phyloP scores from a whole-genome alignment of 805 yeast genomes.

The Ogataea sp. region DNA sequence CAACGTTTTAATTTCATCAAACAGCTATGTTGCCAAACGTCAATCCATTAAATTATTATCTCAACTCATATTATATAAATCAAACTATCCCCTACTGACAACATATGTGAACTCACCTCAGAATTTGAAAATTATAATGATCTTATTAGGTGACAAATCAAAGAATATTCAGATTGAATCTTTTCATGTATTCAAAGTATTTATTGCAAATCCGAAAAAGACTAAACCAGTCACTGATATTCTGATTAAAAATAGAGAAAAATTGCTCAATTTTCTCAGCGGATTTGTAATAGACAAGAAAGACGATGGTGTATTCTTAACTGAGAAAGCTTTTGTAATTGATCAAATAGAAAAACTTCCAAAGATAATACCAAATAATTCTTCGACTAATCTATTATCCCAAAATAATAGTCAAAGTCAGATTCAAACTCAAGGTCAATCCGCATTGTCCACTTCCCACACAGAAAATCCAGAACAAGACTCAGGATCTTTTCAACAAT shows the following conservation, averaged over 20 bases:
- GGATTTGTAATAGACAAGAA: constrained; percentile 53
- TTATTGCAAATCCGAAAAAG: constrained; percentile 94
- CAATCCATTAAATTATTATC: constrained; percentile 76
- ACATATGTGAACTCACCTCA: constrained; percentile 73
- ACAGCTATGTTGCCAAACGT: constrained; percentile 86
- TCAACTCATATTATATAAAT: constrained; percentile 60
- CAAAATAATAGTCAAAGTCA: not conserved
- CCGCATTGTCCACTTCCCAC: not conserved
- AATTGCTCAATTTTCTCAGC: constrained; percentile 60
- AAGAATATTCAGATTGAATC: constrained; percentile 86
- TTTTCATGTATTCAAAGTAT: constrained; percentile 87
- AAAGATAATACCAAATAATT: constrained; percentile 31
- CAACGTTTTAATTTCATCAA: constrained; percentile 63
- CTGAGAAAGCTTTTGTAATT: constrained; percentile 75
- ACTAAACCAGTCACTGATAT: constrained; percentile 74
- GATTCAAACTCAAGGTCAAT: not conserved
- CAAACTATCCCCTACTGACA: constrained; percentile 66
- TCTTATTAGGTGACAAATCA: constrained; percentile 77
- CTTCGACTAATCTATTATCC: constrained; percentile 4
- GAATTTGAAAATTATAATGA: constrained; percentile 81
- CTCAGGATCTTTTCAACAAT: not conserved
- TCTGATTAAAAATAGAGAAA: constrained; percentile 73
- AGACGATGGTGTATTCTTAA: constrained; percentile 59
- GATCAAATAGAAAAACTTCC: constrained; percentile 69
- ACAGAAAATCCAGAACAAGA: no score